These are phyloP conservation scores for Astrothelium subdiscretum DNA, from an alignment of 495 filamentous ascomycete species.

Conservation along the genomic window DNA sequence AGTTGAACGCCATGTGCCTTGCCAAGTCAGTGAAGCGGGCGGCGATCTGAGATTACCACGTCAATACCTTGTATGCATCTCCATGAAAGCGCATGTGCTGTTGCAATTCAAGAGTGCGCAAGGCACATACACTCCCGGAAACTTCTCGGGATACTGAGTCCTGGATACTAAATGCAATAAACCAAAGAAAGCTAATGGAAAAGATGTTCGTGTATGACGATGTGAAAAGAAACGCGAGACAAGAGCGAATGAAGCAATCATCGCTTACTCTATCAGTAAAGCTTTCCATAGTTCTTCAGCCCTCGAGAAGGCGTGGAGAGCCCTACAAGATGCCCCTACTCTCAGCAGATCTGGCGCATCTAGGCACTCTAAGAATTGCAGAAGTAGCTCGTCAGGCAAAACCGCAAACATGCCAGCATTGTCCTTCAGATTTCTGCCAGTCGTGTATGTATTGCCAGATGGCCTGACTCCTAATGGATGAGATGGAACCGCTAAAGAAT, in stretches of 20 bases:
- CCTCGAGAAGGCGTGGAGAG: constrained; percentile 75
- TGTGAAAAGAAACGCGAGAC: neutral
- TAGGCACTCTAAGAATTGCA: constrained; percentile 63
- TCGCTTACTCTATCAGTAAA: constrained; percentile 65
- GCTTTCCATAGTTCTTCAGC: constrained; percentile 87
- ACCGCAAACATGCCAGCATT: constrained; percentile 49
- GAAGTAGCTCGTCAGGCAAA: constrained; percentile 73
- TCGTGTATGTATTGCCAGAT: constrained; percentile 69
- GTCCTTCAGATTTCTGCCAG: constrained; percentile 51
- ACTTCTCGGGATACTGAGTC: constrained; percentile 13
- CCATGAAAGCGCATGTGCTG: neutral
- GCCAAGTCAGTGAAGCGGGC: constrained; percentile 52
- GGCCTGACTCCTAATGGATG: constrained; percentile 86
- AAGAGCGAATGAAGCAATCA: neutral
- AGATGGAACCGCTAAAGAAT: constrained; percentile 44
- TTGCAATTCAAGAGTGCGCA: neutral
- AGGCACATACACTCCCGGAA: too few species aligned
- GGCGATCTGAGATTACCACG: constrained; percentile 16
- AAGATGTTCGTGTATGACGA: too few species aligned
- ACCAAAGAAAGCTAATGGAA: too few species aligned
- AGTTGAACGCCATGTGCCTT: constrained; percentile 77
- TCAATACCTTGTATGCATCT: neutral
- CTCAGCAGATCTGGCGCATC: constrained; percentile 49
- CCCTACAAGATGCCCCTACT: constrained; percentile 75
- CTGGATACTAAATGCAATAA: neutral